Evolutionary conservation across 495 filamentous ascomycete genomes (phyloP), one percentile per base, ranked within the genome.

Genomic region (Viridothelium virens): DNA sequence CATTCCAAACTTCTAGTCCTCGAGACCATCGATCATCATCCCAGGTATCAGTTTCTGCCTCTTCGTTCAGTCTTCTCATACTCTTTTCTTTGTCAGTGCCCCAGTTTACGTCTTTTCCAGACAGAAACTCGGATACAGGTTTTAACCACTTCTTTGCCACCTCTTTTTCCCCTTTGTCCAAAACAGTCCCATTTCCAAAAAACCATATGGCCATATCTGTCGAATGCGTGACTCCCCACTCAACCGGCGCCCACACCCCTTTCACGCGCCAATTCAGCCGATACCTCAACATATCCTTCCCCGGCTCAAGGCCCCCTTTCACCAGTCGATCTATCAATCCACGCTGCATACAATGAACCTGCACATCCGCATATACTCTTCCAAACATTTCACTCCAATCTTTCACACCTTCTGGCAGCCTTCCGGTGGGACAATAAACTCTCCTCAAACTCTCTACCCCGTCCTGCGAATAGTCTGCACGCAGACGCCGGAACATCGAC

Each of bases 141-240:
- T 74, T 77, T 50, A 82, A 72, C 62, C 83, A 77, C 36, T 65
- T 67, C 41, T 70, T 65, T 5, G 81, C 69, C 12, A 79, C 34
- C 25, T n/a, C 61, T 72, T 81, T 81, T 74, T 86, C 84, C 56
- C 66, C 48, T 10, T 67, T 63, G 12, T 67, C 71, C 6, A 86
- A 56, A 0, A 65, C 41, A 50, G 75, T 69, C 25, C 81, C 81
- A 69, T 80, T 80, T 0, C 84, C 84, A 79, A 79, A 84, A 64
- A 85, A 81, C 84, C 84, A 86, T 31, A 84, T 76, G 61, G 78
- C 73, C 74, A 82, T 78, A 69, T 86, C 84, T 1, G 81, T 82
- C 10, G 76, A 79, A 69, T 86, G 84, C 39, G 83, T 85, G 12
- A 83, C 84, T 5, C 83, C 84, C 82, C 81, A 85, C 48, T 79